phyloP scores from a whole-genome alignment of 768 basidiomycete genomes.

The Leccinum boreale region DNA sequence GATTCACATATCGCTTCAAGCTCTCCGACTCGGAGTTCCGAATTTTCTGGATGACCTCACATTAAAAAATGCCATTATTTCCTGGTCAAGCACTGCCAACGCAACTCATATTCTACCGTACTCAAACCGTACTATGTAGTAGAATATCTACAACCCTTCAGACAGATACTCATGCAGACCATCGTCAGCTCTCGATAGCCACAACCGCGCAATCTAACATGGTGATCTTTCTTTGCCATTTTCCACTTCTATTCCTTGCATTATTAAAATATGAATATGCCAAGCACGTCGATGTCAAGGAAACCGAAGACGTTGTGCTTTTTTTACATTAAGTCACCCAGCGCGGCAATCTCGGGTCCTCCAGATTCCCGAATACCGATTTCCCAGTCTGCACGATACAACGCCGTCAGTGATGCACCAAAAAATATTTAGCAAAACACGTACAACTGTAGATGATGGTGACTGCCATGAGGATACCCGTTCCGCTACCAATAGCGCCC shows the following conservation, averaged over 20 bases:
- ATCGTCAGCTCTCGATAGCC: background rate
- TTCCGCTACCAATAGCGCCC: constrained; percentile 94
- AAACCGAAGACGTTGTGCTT: background rate
- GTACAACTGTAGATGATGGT: constrained; percentile 89
- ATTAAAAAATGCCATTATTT: no score
- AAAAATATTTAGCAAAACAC: background rate
- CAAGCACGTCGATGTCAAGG: background rate
- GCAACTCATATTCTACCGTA: background rate
- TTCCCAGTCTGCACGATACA: constrained; percentile 71
- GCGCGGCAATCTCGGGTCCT: constrained; percentile 77
- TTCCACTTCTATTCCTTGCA: background rate
- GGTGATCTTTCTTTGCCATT: constrained; percentile 1
- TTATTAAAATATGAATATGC: background rate
- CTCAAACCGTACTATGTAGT: background rate
- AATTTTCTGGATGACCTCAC: no score
- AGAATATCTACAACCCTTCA: background rate
- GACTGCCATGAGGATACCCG: constrained; percentile 96
- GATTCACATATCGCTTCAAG: no score
- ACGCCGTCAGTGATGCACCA: background rate
- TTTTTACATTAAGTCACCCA: constrained; percentile 71
- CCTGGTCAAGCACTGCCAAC: background rate
- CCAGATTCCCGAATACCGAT: constrained; percentile 81
- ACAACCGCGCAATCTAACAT: background rate
- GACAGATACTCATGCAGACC: background rate
- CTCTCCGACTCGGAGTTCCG: no score